Percentiles rank a stretch among this genome's conserved stretches.
Evolutionary conservation across 495 filamentous ascomycete species (phyloP).

Genomic region (Penicillium angulare): DNA sequence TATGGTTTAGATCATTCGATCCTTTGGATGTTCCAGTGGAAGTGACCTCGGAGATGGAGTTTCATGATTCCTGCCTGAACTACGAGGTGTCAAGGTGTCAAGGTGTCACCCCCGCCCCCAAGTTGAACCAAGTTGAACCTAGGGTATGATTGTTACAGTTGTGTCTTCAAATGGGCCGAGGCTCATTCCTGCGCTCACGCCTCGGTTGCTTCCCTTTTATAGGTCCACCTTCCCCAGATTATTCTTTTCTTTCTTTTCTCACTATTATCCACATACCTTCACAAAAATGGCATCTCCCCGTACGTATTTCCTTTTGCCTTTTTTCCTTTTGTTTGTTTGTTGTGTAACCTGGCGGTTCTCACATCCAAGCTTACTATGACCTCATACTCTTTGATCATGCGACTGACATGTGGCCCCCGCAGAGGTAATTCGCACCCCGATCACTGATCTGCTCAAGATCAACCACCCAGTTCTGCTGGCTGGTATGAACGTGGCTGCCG

Average conservation of each 20-base stretch:
- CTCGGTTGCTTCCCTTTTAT: slow-evolving; percentile 19
- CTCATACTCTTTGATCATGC: background rate
- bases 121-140: background rate
- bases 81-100: background rate
- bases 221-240: slow-evolving; percentile 22
- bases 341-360: background rate
- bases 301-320: slow-evolving; percentile 42
- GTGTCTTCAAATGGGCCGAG: slow-evolving; percentile 18
- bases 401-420: slow-evolving; percentile 9
- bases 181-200: slow-evolving; percentile 15
- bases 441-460: slow-evolving; percentile 95
- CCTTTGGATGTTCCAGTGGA: too few relatives aligned
- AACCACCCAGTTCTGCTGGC: slow-evolving; percentile 94
- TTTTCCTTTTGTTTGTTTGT: background rate
- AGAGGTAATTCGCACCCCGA: slow-evolving; percentile 84
- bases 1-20: too few relatives aligned
- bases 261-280: slow-evolving; percentile 9
- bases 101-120: slow-evolving; percentile 1
- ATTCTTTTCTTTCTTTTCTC: slow-evolving; percentile 12
- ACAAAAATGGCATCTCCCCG: slow-evolving; percentile 79
- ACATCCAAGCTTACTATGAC: background rate
- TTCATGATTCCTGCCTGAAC: too few relatives aligned
- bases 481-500: slow-evolving; percentile 98
- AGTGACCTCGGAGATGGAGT: too few relatives aligned
- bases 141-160: background rate